Conservation (phyloP, 176 grass and related monocot genomes). For the Rhynchospora tenuis region DNA sequence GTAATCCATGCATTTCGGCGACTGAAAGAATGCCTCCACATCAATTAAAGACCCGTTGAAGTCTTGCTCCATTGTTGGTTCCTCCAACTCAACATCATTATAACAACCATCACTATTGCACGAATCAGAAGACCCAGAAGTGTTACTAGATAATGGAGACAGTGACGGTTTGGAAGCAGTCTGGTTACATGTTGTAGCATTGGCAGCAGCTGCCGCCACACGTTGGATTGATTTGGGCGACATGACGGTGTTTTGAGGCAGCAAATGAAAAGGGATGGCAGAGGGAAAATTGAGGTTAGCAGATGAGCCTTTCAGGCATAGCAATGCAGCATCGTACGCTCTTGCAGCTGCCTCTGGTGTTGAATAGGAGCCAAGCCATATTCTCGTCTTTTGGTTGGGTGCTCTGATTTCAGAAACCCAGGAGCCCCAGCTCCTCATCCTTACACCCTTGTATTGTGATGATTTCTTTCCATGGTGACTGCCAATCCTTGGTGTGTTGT, state of each 20-base stretch:
- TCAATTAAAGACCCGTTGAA: slow-evolving; percentile 44
- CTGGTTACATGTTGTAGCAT: slow-evolving; percentile 15
- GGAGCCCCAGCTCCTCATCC: slow-evolving; percentile 95
- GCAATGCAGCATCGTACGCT: slow-evolving; percentile 90
- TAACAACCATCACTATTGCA: not conserved
- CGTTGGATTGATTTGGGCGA: slow-evolving; percentile 97
- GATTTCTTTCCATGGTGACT: slow-evolving; percentile 21
- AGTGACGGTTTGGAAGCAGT: slow-evolving; percentile 12
- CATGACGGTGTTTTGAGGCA: slow-evolving; percentile 54
- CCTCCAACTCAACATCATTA: slow-evolving; percentile 6
- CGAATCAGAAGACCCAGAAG: not conserved
- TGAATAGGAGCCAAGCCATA: slow-evolving; percentile 96
- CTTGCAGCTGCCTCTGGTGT: slow-evolving; percentile 88
- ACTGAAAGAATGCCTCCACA: slow-evolving; percentile 84
- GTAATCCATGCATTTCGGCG: slow-evolving; percentile 83
- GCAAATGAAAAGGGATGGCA: slow-evolving; percentile 50
- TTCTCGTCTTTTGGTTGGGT: slow-evolving; percentile 89
- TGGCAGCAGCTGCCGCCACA: slow-evolving; percentile 63
- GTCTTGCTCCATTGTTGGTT: not conserved
- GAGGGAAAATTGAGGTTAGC: slow-evolving; percentile 87
- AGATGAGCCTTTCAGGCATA: slow-evolving; percentile 90
- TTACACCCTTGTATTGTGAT: slow-evolving; percentile 81
- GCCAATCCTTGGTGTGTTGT: not conserved
- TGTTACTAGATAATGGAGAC: not conserved
- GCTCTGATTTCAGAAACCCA: slow-evolving; percentile 98